phyloP scores from a whole-genome alignment of 2,329 filamentous ascomycete species.

The Kalmusia sp. region DNA sequence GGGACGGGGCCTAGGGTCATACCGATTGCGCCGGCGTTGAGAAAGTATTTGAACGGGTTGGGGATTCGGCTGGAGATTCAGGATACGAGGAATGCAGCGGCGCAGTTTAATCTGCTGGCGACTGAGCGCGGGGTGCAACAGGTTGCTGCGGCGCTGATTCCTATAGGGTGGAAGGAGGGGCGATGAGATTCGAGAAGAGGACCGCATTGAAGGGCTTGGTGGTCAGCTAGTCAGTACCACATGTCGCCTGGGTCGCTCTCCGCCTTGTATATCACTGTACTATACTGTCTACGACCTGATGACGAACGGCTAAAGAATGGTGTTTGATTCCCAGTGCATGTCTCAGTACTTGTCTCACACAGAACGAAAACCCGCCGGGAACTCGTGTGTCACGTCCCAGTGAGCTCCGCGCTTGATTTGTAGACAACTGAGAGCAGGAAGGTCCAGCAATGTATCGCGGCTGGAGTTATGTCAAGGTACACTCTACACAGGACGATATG shows the following conservation, averaged over 20 bases:
- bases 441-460: no score
- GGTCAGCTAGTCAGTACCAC: no score
- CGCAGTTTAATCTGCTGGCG: constrained; percentile 94
- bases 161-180: constrained; percentile 77
- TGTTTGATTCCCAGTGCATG: background rate
- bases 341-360: background rate
- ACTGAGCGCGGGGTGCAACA: constrained; percentile 87
- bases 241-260: background rate
- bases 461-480: no score
- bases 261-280: constrained; percentile 9
- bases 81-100: constrained; percentile 91
- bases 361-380: no score
- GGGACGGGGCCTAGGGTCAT: constrained; percentile 79
- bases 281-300: constrained; percentile 16
- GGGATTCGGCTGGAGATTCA: constrained; percentile 88
- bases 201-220: background rate
- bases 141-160: constrained; percentile 86
- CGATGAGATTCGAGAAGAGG: constrained; percentile 5
- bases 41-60: constrained; percentile 73
- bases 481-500: no score
- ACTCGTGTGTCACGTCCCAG: no score
- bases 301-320: background rate
- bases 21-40: constrained; percentile 78
- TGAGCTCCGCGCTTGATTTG: no score
- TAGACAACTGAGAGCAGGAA: no score